Conservation (phyloP, 805 yeast genomes). For the Metschnikowia lochheadii region DNA sequence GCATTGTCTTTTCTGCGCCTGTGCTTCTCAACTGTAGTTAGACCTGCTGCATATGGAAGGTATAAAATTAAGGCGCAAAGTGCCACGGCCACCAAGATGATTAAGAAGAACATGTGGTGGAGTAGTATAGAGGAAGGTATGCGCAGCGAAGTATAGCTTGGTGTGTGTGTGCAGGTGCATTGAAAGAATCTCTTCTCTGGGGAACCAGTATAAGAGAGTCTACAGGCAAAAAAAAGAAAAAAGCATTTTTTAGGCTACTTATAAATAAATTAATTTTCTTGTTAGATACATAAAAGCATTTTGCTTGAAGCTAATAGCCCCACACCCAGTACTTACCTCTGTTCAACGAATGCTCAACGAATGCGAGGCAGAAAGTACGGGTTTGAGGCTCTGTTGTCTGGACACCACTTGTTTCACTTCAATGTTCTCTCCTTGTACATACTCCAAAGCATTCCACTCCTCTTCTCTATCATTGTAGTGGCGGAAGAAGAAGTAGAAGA, state of each 20-base stretch:
- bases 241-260: neutral
- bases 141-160: neutral
- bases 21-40: conserved; percentile 40
- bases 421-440: neutral
- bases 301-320: neutral
- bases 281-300: neutral
- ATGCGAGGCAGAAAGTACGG: conserved; percentile 1
- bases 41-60: conserved; percentile 49
- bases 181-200: neutral
- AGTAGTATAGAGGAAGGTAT: neutral
- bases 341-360: conserved; percentile 1
- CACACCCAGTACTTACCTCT: too few species aligned
- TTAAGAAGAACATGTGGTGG: conserved; percentile 31
- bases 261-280: too few species aligned
- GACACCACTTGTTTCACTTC: conserved; percentile 1
- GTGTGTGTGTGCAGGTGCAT: neutral
- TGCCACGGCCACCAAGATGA: conserved; percentile 38
- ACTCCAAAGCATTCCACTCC: conserved; percentile 50
- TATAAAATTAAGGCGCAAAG: conserved; percentile 37
- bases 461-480: conserved; percentile 55
- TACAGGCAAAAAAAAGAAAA: neutral
- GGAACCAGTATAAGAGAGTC: neutral
- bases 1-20: conserved; percentile 11
- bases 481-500: conserved; percentile 57
- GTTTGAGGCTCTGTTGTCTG: neutral